Base-by-base conservation (phyloP, 2,329 filamentous ascomycete genomes). In the Nemania abortiva region DNA sequence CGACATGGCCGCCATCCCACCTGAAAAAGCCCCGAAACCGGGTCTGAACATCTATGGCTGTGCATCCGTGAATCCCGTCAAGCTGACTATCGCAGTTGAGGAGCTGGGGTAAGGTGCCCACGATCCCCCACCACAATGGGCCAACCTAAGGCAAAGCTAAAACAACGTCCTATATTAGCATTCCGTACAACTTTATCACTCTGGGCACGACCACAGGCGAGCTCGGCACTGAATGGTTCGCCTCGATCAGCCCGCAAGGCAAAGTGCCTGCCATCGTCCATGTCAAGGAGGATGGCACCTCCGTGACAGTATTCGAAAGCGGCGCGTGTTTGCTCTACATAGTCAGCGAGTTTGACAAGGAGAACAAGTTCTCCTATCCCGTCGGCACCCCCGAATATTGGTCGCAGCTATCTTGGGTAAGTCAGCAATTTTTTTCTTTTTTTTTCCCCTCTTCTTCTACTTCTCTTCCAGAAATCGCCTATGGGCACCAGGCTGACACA, bases 251-350 rank as follows among this genome's bases (percentile, higher is more conserved):
- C 56, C 75, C 74, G 5, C 76, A 76, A 53, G 71, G 75, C 24
- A 62, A 64, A 6, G 52, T 74, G 13, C 74, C 74, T 4, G 74
- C 74, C 34, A 66, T 77, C 56, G 68, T 75, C 6, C 74, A 77
- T 53, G 64, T 73, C 31, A 73, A 74, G 31, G 72, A 73, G 4
- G 73, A 76, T 67, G 73, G 72, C 11, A 72, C 69, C 1, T 66
- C 70, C 6, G 70, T 74, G 27, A 74, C 52, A 0, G 68, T 77
- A 5, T 76, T 75, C 22, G 74, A 77, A 47, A 76, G 73, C 63
- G 76, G 63, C 7, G 68, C 76, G 27, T 76, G 73, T 55, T 63
- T 76, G 45, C 64, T 75, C 29, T 76, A 77, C 24, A 65, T 76
- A 2, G 70, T 62, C 9, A 69, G 56, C 60, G 71, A 71, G 60